Evolutionary conservation across 768 basidiomycete species (phyloP), one percentile per base, ranked within the genome.

Genomic region (Boletus sp.): DNA sequence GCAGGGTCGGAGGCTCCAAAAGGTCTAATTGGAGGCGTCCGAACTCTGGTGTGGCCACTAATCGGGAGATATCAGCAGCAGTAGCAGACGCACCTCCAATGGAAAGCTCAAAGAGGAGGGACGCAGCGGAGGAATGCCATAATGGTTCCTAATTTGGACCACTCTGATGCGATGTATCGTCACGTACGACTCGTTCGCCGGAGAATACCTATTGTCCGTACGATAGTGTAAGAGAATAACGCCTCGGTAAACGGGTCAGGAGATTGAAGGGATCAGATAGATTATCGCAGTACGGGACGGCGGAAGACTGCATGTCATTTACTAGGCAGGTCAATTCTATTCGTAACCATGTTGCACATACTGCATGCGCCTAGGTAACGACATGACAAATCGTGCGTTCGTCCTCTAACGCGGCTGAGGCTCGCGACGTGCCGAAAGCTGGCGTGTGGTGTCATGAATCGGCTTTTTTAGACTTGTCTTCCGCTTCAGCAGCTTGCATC

Each of bases 401-500:
- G 27, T 51, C 38, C 9, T 38, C 51, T 48, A 53, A 57, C 49
- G 32, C 38, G 41, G 45, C 51, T 42, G 40, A 39, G 33, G 46
- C 34, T 46, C 27, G 43, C 53, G 43, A 51, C 43, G 23, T 48
- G 53, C 50, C 29, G 32, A 45, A 47, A 35, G 35, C 14, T 55
- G n/a, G 41, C 30, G 43, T 37, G 27, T 8, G 38, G 40, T 51
- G 55, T 71, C 56, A 71, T 13, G 71, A 55, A 50, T 62, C 70
- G 40, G 71, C 53, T 57, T 66, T 61, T 64, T 63, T 60, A 48
- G 62, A 53, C 42, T 42, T 58, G 54, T 77, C 72, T 61, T 74
- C 52, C 3, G 44, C 53, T 50, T 70, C 64, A 42, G 56, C 55
- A 35, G 71, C 71, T 59, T 77, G 72, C 71, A 86, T 68, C 59